Evolutionary conservation across 495 filamentous ascomycete species (phyloP).

Genomic region (Arthonia radiata): DNA sequence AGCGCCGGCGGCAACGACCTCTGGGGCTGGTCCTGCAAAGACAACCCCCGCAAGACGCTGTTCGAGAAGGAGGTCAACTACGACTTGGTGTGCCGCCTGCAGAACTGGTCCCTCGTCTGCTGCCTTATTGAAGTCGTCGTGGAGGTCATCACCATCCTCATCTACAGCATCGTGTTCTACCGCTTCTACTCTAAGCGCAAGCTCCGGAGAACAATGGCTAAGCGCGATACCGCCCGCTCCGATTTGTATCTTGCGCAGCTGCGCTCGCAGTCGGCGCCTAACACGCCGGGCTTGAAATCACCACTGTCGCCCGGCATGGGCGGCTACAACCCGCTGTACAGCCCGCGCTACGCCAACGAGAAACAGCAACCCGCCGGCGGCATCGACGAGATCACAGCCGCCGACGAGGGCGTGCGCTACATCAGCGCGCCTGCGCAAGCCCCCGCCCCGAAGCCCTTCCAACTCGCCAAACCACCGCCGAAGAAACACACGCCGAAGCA

Average conservation of each 20-base stretch:
- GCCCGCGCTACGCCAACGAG: slow-evolving; percentile 8
- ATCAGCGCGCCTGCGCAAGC: slow-evolving; percentile 12
- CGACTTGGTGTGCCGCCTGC: slow-evolving; percentile 77
- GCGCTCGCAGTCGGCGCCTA: slow-evolving; percentile 73
- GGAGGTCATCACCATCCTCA: slow-evolving; percentile 67
- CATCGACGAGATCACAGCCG: slow-evolving; percentile 28
- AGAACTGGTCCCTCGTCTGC: slow-evolving; percentile 94
- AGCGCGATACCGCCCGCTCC: slow-evolving; percentile 75
- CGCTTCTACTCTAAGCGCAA: slow-evolving; percentile 85
- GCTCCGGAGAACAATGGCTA: slow-evolving; percentile 87
- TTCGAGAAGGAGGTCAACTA: slow-evolving; percentile 66
- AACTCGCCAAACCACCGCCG: slow-evolving; percentile 64
- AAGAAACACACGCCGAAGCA: slow-evolving; percentile 25
- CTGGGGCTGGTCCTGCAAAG: slow-evolving; percentile 89
- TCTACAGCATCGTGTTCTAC: slow-evolving; percentile 90
- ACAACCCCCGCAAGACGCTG: slow-evolving; percentile 53
- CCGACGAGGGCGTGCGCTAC: slow-evolving; percentile 30
- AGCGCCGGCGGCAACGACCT: slow-evolving; percentile 59
- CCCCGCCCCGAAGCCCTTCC: slow-evolving; percentile 36
- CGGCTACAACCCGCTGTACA: slow-evolving; percentile 11
- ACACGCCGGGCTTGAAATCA: slow-evolving; percentile 79
- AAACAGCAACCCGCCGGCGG: no score
- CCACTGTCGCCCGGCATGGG: slow-evolving; percentile 15
- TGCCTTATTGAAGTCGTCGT: slow-evolving; percentile 91
- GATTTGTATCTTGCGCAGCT: slow-evolving; percentile 93